These are phyloP conservation scores for Rutidosis leptorrhynchoides DNA, from an alignment of 129 eudicot species.

Conservation along the genomic window DNA sequence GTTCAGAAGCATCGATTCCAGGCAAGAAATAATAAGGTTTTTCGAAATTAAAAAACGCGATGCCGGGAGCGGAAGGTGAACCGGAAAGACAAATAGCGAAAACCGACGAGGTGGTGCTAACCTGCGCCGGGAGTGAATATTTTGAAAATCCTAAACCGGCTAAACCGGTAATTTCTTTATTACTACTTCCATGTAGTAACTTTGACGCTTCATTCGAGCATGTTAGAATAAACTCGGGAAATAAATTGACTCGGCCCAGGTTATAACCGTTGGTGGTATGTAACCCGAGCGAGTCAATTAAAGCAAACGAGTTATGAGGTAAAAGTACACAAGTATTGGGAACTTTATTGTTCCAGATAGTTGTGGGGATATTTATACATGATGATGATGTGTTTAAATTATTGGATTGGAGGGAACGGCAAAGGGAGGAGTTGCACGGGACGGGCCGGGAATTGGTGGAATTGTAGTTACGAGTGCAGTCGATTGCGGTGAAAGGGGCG, in stretches of 20 bases:
- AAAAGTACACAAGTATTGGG: slow-evolving; percentile 25
- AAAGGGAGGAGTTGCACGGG: slow-evolving; percentile 46
- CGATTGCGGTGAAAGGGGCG: slow-evolving; percentile 36
- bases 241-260: slow-evolving; percentile 38
- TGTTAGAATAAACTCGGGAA: slow-evolving; percentile 38
- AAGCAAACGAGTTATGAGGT: slow-evolving; percentile 30
- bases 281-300: slow-evolving; percentile 37
- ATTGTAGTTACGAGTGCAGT: slow-evolving; percentile 40
- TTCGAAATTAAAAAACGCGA: slow-evolving; percentile 42
- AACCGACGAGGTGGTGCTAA: slow-evolving; percentile 27
- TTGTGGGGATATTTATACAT: neutral
- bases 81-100: slow-evolving; percentile 61
- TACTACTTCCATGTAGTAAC: slow-evolving; percentile 32
- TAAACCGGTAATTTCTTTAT: slow-evolving; percentile 31
- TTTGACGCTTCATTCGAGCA: slow-evolving; percentile 36
- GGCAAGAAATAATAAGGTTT: slow-evolving; percentile 54
- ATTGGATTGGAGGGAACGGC: slow-evolving; percentile 23
- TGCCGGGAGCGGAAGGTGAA: slow-evolving; percentile 70
- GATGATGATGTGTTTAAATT: slow-evolving; percentile 2
- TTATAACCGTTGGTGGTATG: slow-evolving; percentile 46
- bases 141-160: slow-evolving; percentile 48
- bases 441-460: slow-evolving; percentile 38
- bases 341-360: neutral
- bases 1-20: slow-evolving; percentile 44
- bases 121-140: slow-evolving; percentile 43